Evolutionary conservation across 768 basidiomycete species (phyloP).

Genomic region (Floccularia luteovirens): DNA sequence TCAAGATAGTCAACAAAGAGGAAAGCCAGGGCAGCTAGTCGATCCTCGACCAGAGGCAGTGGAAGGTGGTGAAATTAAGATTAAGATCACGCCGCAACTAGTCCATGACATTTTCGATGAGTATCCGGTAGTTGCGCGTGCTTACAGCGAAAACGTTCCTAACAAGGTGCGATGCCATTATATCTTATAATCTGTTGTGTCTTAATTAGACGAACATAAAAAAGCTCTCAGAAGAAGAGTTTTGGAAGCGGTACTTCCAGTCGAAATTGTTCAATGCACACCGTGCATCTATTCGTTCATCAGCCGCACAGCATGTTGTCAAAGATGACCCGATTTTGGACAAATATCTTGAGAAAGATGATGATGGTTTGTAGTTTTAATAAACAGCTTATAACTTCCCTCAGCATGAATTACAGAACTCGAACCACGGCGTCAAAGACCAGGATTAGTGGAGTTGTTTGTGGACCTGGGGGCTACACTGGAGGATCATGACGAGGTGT

Average conservation of each 20-base stretch:
- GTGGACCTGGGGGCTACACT: conserved; percentile 83
- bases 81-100: conserved; percentile 84
- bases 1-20: conserved; percentile 64
- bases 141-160: conserved; percentile 91
- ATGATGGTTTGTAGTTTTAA: conserved; percentile 61
- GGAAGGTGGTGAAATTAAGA: conserved; percentile 81
- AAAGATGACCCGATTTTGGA: conserved; percentile 94
- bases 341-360: conserved; percentile 91
- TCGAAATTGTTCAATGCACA: conserved; percentile 94
- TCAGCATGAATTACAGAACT: conserved; percentile 37
- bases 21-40: conserved; percentile 80
- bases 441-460: conserved; percentile 66
- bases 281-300: conserved; percentile 85
- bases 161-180: conserved; percentile 46
- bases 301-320: conserved; percentile 76
- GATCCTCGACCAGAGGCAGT: conserved; percentile 84
- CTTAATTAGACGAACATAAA: conserved; percentile 1
- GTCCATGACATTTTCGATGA: conserved; percentile 97
- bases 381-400: conserved; percentile 1
- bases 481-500: conserved; percentile 87
- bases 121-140: conserved; percentile 90
- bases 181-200: conserved; percentile 3
- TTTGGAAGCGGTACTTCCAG: conserved; percentile 97
- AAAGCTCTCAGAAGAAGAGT: conserved; percentile 84
- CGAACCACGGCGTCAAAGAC: conserved; percentile 65